phyloP scores from a whole-genome alignment of 345 rosid species.

The Aquilaria malaccensis region DNA sequence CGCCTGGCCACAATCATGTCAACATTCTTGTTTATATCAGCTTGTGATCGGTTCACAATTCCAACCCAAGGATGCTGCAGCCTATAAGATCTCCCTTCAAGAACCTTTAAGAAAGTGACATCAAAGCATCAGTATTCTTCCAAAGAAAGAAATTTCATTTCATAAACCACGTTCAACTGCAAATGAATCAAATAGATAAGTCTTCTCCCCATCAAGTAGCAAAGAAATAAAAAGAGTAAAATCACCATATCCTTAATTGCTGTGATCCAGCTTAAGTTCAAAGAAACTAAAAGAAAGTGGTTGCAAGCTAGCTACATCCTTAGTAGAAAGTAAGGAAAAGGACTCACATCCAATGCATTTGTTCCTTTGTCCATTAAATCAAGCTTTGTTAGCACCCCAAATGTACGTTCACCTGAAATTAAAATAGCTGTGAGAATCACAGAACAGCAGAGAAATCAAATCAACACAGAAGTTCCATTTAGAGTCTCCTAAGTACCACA shows the following conservation, averaged over 20 bases:
- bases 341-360: constrained; percentile 76
- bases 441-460: background rate
- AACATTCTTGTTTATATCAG: constrained; percentile 58
- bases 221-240: too few species aligned
- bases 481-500: background rate
- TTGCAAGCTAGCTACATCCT: too few species aligned
- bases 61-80: constrained; percentile 73
- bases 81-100: constrained; percentile 63
- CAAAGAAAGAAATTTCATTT: background rate
- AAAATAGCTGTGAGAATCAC: background rate
- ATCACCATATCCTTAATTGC: too few species aligned
- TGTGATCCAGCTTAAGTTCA: too few species aligned
- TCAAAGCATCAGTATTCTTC: background rate
- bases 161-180: too few species aligned
- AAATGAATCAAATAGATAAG: background rate
- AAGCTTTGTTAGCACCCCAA: constrained; percentile 98
- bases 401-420: constrained; percentile 80
- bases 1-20: constrained; percentile 69
- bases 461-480: background rate
- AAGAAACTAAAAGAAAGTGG: too few species aligned
- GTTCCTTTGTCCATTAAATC: constrained; percentile 99
- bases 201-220: too few species aligned
- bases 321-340: background rate
- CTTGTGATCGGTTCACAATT: constrained; percentile 70
- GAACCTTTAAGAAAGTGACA: constrained; percentile 31